Evolutionary conservation across 2,329 filamentous ascomycete species (phyloP).

Genomic region (Curvularia verruculosa): DNA sequence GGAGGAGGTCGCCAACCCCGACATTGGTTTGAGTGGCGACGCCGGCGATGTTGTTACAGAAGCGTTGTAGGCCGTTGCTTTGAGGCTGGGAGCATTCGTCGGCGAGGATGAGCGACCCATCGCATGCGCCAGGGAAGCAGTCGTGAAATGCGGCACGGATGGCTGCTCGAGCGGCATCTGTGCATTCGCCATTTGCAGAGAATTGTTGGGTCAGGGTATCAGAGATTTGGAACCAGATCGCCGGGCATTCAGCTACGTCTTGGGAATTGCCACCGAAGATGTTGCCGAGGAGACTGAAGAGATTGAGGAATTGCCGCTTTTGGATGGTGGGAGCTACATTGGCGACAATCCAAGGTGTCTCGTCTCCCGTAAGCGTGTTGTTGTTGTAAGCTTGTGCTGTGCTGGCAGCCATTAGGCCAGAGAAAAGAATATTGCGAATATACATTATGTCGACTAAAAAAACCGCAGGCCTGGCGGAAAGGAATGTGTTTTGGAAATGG

Average conservation of each 20-base stretch:
- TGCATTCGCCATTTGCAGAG: conserved; percentile 43
- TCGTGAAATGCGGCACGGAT: conserved; percentile 47
- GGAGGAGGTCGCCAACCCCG: conserved; percentile 45
- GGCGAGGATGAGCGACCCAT: conserved; percentile 47
- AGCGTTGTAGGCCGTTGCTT: conserved; percentile 54
- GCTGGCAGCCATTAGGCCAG: conserved; percentile 34
- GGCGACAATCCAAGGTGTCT: conserved; percentile 18
- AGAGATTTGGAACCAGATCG: conserved; percentile 44
- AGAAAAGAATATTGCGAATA: conserved; percentile 37
- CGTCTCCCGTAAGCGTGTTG: conserved; percentile 20
- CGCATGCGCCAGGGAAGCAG: conserved; percentile 47
- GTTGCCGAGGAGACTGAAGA: conserved; percentile 14
- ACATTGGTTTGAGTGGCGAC: conserved; percentile 51
- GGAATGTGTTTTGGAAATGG: conserved; percentile 4
- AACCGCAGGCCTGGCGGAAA: conserved; percentile 12
- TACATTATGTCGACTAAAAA: conserved; percentile 35
- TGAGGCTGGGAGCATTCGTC: conserved; percentile 44
- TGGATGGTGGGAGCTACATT: conserved; percentile 10
- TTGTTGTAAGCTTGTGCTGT: conserved; percentile 35
- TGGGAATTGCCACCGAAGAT: conserved; percentile 14
- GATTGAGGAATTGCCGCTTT: conserved; percentile 24
- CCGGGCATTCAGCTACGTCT: conserved; percentile 28
- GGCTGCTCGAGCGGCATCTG: conserved; percentile 44
- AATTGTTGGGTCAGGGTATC: conserved; percentile 42
- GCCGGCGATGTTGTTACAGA: conserved; percentile 49